Conservation (phyloP, 768 basidiomycete genomes). For the Pholiota microspora region DNA sequence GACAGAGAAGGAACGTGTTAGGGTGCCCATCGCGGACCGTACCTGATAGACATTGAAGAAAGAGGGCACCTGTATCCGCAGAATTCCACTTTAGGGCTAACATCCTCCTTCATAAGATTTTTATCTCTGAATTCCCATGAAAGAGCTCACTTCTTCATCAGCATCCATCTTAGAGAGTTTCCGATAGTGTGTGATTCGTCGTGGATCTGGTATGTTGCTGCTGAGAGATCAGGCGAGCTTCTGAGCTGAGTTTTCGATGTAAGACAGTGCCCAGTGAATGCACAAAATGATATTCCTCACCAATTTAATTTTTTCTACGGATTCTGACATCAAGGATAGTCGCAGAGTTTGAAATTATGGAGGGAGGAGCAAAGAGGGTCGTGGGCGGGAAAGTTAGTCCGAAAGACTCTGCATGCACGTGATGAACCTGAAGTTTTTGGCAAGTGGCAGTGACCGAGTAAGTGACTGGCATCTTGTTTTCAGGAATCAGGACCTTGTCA, state of each 20-base stretch:
- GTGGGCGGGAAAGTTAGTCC: too few species aligned
- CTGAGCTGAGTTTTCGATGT: slow-evolving; percentile 57
- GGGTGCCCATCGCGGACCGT: too few species aligned
- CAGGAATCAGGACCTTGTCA: too few species aligned
- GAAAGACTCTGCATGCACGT: too few species aligned
- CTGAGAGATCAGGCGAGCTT: slow-evolving; percentile 80
- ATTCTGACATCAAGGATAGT: slow-evolving; percentile 41
- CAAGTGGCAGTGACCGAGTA: too few species aligned
- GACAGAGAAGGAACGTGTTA: slow-evolving; percentile 2
- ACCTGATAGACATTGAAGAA: background rate
- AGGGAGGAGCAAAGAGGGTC: too few species aligned
- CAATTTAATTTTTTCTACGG: slow-evolving; percentile 39
- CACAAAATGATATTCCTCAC: slow-evolving; percentile 22
- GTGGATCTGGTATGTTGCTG: slow-evolving; percentile 88
- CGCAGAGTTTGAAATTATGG: too few species aligned
- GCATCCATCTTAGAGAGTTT: slow-evolving; percentile 93
- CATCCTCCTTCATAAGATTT: slow-evolving; percentile 6
- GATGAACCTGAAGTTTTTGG: too few species aligned
- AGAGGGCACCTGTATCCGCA: slow-evolving; percentile 86
- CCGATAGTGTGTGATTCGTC: slow-evolving; percentile 97
- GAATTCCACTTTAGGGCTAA: slow-evolving; percentile 93
- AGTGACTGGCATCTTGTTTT: too few species aligned
- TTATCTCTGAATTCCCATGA: background rate
- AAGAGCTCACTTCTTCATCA: slow-evolving; percentile 92
- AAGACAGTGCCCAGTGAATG: slow-evolving; percentile 14